Conservation (phyloP, 768 basidiomycete species). For the Rubroboletus pulcherrimus region DNA sequence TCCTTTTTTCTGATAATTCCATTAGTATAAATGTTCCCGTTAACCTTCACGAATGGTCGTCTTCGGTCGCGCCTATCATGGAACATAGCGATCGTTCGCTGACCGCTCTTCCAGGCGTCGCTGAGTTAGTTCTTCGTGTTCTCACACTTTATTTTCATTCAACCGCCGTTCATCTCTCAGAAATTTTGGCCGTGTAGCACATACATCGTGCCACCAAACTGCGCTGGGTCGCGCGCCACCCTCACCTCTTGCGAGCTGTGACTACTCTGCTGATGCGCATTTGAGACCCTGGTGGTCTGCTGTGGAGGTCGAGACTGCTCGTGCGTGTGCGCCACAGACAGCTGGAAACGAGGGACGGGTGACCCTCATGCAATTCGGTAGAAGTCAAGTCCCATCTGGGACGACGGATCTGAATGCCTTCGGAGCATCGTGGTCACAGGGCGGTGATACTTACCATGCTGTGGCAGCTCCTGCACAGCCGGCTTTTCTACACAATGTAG, state of each 20-base stretch:
- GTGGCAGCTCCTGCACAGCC: constrained; percentile 17
- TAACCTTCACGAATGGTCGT: not conserved
- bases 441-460: constrained; percentile 15
- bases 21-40: not conserved
- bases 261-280: not conserved
- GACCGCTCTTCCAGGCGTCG: not conserved
- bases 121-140: constrained; percentile 11
- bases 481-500: not conserved
- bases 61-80: not conserved
- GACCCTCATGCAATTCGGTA: not conserved
- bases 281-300: not conserved
- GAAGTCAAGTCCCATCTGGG: constrained; percentile 15
- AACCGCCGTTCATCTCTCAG: constrained; percentile 4
- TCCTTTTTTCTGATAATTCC: constrained; percentile 3
- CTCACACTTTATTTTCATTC: not conserved
- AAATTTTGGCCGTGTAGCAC: not conserved
- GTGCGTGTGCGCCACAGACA: not conserved
- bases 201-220: not conserved
- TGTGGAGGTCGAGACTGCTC: not conserved
- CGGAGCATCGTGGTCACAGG: not conserved
- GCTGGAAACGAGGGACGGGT: not conserved
- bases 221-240: too few species aligned
- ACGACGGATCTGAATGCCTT: not conserved
- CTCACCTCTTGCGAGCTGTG: not conserved
- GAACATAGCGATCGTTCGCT: not conserved